Conservation (phyloP, 306 rosid species). For the Rosa persica region DNA sequence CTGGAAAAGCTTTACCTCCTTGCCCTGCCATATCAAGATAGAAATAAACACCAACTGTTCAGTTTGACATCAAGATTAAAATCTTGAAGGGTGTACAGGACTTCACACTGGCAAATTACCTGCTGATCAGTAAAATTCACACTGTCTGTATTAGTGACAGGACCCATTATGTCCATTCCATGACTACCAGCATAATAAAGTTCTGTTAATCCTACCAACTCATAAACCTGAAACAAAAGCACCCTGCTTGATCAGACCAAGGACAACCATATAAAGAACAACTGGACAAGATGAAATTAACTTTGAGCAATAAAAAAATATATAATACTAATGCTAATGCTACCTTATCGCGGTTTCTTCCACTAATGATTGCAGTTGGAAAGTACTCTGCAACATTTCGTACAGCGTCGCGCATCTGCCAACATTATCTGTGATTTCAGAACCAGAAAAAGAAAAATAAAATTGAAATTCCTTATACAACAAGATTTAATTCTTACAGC, state of each 20-base stretch:
- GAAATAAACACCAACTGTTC: not conserved
- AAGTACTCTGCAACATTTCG: conserved; percentile 56
- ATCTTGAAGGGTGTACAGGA: not conserved
- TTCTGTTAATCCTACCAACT: conserved; percentile 84
- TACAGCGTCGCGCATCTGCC: conserved; percentile 77
- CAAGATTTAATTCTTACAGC: conserved; percentile 43
- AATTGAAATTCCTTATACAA: not conserved
- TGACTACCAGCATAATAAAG: conserved; percentile 98
- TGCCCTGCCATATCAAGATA: conserved; percentile 47
- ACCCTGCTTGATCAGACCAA: conserved; percentile 4
- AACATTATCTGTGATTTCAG: conserved; percentile 11
- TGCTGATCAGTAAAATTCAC: conserved; percentile 48
- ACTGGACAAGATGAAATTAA: not conserved
- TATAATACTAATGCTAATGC: no score
- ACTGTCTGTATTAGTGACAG: conserved; percentile 44
- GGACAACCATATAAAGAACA: not conserved
- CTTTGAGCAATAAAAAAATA: not conserved
- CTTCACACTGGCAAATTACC: conserved; percentile 34
- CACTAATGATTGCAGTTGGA: conserved; percentile 88
- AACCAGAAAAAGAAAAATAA: not conserved
- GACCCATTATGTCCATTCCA: conserved; percentile 94
- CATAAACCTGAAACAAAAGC: conserved; percentile 60
- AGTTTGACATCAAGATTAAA: not conserved
- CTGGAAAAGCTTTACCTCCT: conserved; percentile 81
- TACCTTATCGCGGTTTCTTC: conserved; percentile 93